Conservation (phyloP, 2,329 filamentous ascomycete genomes). For the Alternaria arbusti region DNA sequence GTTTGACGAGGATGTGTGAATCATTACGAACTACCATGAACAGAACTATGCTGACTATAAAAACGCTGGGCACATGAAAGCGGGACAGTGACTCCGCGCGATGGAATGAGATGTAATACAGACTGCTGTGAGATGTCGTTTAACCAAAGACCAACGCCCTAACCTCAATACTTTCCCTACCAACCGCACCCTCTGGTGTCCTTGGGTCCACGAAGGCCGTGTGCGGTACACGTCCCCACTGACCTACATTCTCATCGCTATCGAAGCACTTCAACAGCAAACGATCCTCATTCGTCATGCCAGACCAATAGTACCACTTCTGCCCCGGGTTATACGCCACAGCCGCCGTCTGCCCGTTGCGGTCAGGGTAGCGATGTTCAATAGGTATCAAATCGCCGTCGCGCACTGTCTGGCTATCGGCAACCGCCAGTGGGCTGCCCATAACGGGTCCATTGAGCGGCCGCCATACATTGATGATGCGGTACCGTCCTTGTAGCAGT, state of each 20-base stretch:
- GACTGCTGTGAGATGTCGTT: too few relatives aligned
- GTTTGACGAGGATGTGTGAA: too few relatives aligned
- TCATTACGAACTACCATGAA: too few relatives aligned
- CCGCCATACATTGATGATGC: constrained; percentile 89
- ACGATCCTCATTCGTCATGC: constrained; percentile 76
- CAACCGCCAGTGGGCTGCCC: constrained; percentile 63
- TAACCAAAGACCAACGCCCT: constrained; percentile 80
- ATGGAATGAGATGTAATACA: too few relatives aligned
- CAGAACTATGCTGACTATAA: too few relatives aligned
- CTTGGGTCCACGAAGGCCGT: constrained; percentile 72
- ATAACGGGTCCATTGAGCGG: constrained; percentile 65
- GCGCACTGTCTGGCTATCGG: constrained; percentile 61
- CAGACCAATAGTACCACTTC: constrained; percentile 80
- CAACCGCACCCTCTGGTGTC: constrained; percentile 71
- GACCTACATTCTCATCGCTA: constrained; percentile 57
- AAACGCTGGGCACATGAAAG: too few relatives aligned
- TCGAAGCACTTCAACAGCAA: constrained; percentile 81
- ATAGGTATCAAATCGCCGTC: constrained; percentile 73
- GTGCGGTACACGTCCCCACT: constrained; percentile 58
- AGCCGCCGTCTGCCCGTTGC: constrained; percentile 75
- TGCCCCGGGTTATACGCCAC: constrained; percentile 68
- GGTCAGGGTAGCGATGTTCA: constrained; percentile 74
- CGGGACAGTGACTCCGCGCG: too few relatives aligned
- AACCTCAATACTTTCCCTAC: constrained; percentile 88
- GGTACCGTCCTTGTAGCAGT: constrained; percentile 72